Percentiles rank a stretch among this genome's conserved stretches.
These are phyloP conservation scores for Neonectria neomacrospora DNA, from an alignment of 2,329 filamentous ascomycete species.

Conservation along the genomic window DNA sequence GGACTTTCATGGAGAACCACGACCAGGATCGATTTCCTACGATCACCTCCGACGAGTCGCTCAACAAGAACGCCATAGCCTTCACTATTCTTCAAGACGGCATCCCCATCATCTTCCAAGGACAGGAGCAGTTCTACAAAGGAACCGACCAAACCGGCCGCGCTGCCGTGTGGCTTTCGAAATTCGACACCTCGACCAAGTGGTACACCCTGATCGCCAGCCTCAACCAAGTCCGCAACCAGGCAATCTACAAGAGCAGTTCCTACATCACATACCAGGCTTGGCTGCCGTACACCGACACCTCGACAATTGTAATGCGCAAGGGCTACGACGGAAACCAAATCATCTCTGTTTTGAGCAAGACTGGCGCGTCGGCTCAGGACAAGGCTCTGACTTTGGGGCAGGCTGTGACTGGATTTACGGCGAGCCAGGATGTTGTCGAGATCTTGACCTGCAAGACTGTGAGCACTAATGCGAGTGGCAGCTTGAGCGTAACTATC, in stretches of 20 bases:
- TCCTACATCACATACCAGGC: slow-evolving; percentile 30
- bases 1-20: slow-evolving; percentile 34
- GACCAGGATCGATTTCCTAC: slow-evolving; percentile 29
- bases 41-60: slow-evolving; percentile 26
- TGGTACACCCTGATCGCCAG: slow-evolving; percentile 27
- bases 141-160: slow-evolving; percentile 28
- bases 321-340: slow-evolving; percentile 32
- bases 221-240: slow-evolving; percentile 31
- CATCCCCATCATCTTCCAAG: slow-evolving; percentile 30
- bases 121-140: slow-evolving; percentile 29
- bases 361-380: slow-evolving; percentile 22
- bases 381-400: slow-evolving; percentile 17
- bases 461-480: slow-evolving; percentile 14
- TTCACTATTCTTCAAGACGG: slow-evolving; percentile 31
- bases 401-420: slow-evolving; percentile 21
- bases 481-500: slow-evolving; percentile 26
- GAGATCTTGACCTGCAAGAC: slow-evolving; percentile 24
- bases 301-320: slow-evolving; percentile 24
- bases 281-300: slow-evolving; percentile 27
- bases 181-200: slow-evolving; percentile 20
- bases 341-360: slow-evolving; percentile 31
- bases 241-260: slow-evolving; percentile 29
- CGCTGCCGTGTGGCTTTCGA: slow-evolving; percentile 28
- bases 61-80: slow-evolving; percentile 30
- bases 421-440: slow-evolving; percentile 20